Base-by-base conservation (phyloP, 495 filamentous ascomycete genomes). In the Tuber melanosporum region DNA sequence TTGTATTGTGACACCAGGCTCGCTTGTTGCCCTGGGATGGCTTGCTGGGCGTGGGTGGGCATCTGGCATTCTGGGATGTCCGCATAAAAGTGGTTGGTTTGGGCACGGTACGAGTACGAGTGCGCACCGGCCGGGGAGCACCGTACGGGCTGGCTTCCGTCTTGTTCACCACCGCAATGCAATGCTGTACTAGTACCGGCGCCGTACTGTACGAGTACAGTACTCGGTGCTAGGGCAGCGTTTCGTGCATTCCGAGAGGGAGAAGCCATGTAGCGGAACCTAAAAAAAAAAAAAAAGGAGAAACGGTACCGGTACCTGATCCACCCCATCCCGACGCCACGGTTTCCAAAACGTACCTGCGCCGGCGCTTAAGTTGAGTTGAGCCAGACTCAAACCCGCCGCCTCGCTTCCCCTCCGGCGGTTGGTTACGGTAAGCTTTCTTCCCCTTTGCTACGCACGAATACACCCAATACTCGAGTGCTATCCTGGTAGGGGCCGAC, bases 311-410 rank as follows among this genome's bases (percentile, higher is more conserved):
- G 2, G 46, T 49, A 7, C 57, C 57, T 66, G 57, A 66, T 66
- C 57, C 57, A 66, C 57, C 26, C 26, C 57, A 36, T 66, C 57
- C 57, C 57, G 57, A 66, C 26, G 57, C 3, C 57, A 26, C 17
- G 57, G 57, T 66, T 66, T 36, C 57, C 57, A 66, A 66, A 36
- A 66, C 57, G 57, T 66, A 66, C 57, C 57, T 66, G 57, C 57
- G 26, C 57, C 57, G 57, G 57, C 57, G 57, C 57, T 66, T 66
- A 66, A 36, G 57, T 36, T 7, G n/a, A 62, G 52, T 12, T 22
- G n/a, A 62, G n/a, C 9, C 10, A 62, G n/a, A 10, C 52, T 32
- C 52, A 62, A 26, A 62, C 9, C n/a, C 20, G 0, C 10, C 52
- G 12, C 44, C 44, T 46, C 44, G 44, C 52, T 14, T 36, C 57